Percentiles rank a stretch among this genome's conserved stretches.
Conservation (phyloP, 1,139 yeast species). For the Ashbya aceris region DNA sequence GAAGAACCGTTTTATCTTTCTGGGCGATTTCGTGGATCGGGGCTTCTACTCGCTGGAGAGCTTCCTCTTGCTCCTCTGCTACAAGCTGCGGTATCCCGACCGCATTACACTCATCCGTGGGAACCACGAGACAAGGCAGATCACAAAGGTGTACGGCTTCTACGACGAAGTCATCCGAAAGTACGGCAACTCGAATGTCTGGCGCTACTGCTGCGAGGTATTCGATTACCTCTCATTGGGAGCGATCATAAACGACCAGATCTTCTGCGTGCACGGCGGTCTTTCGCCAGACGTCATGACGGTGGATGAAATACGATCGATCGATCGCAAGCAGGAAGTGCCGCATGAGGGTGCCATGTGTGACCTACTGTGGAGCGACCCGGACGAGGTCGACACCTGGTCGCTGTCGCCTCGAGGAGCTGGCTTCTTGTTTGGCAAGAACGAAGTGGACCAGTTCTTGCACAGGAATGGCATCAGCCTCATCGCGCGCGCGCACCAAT, state of each 20-base stretch:
- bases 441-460: conserved; percentile 76
- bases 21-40: conserved; percentile 83
- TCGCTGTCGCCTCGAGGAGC: conserved; percentile 98
- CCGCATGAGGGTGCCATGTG: conserved; percentile 99
- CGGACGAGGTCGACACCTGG: conserved; percentile 95
- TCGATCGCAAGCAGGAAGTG: conserved; percentile 88
- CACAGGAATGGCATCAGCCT: conserved; percentile 72
- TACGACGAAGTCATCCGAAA: conserved; percentile 95
- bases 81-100: conserved; percentile 89
- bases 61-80: conserved; percentile 62
- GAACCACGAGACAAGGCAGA: conserved; percentile 94
- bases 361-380: conserved; percentile 94
- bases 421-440: conserved; percentile 86
- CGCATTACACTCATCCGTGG: conserved; percentile 91
- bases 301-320: conserved; percentile 77
- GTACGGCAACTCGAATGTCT: conserved; percentile 91
- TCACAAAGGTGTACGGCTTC: conserved; percentile 95
- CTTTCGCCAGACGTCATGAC: conserved; percentile 87
- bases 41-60: conserved; percentile 95
- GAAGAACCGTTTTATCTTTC: conserved; percentile 42
- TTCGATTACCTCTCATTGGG: conserved; percentile 93
- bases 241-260: conserved; percentile 64
- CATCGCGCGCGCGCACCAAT: conserved; percentile 94
- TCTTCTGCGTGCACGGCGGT: conserved; percentile 96
- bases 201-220: conserved; percentile 71